phyloP scores from a whole-genome alignment of 1,139 yeast species.

The Taiozyma sp. region DNA sequence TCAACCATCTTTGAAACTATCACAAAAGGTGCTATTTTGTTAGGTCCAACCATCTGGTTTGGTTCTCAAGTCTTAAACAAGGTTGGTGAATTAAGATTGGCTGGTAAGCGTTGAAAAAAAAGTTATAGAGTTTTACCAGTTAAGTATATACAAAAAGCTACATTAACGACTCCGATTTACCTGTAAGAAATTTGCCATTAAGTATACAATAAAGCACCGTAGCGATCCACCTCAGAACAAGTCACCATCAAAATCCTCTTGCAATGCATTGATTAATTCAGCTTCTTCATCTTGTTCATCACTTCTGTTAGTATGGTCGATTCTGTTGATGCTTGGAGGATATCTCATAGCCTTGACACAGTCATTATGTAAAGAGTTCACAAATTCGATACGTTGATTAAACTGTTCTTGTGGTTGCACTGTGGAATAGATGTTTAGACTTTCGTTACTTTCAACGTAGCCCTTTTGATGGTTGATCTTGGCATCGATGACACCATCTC shows the following conservation, averaged over 20 bases:
- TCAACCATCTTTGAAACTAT: conserved; percentile 70
- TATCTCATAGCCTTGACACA: conserved; percentile 95
- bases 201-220: neutral
- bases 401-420: conserved; percentile 82
- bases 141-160: neutral
- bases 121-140: neutral
- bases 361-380: conserved; percentile 87
- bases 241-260: conserved; percentile 43
- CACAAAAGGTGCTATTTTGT: conserved; percentile 43
- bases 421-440: conserved; percentile 84
- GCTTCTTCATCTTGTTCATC: conserved; percentile 51
- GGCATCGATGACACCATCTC: conserved; percentile 98
- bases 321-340: conserved; percentile 39
- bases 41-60: conserved; percentile 53
- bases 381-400: conserved; percentile 91
- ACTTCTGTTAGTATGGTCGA: conserved; percentile 34
- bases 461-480: conserved; percentile 88
- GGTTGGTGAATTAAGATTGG: conserved; percentile 23
- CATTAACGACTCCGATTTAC: neutral
- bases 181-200: neutral
- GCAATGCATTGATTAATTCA: conserved; percentile 46
- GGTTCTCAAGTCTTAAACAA: conserved; percentile 64
- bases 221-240: conserved; percentile 14
- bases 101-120: conserved; percentile 21
- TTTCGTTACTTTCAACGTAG: conserved; percentile 85